Percentiles rank a stretch among this genome's conserved stretches.
Evolutionary conservation across 805 yeast genomes (phyloP).

Genomic region (Sugiyamaella lignohabitans): DNA sequence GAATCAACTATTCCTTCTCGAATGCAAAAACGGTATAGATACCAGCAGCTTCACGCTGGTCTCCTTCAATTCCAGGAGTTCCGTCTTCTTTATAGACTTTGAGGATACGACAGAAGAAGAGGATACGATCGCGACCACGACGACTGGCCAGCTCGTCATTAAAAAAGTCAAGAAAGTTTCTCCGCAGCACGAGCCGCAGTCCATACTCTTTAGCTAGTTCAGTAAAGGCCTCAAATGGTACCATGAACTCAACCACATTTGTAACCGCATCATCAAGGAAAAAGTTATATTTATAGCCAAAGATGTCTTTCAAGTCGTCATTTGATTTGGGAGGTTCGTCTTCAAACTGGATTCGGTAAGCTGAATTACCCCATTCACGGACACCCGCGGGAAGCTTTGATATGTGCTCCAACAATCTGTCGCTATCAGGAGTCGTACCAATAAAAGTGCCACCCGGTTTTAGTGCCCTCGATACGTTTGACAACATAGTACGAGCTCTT

Average conservation of each 20-base stretch:
- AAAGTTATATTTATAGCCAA: slow-evolving; percentile 78
- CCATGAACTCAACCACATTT: slow-evolving; percentile 93
- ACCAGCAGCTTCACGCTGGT: slow-evolving; percentile 81
- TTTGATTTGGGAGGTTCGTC: slow-evolving; percentile 60
- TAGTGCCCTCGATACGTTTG: slow-evolving; percentile 69
- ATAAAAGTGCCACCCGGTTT: slow-evolving; percentile 80
- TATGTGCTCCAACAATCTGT: slow-evolving; percentile 61
- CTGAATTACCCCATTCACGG: slow-evolving; percentile 74
- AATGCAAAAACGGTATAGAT: slow-evolving; percentile 82
- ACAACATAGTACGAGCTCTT: slow-evolving; percentile 64
- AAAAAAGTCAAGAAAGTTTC: slow-evolving; percentile 77
- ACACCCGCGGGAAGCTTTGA: slow-evolving; percentile 42
- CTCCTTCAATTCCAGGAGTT: slow-evolving; percentile 77
- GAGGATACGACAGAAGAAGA: slow-evolving; percentile 28
- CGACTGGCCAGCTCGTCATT: slow-evolving; percentile 66
- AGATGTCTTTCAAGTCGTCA: slow-evolving; percentile 67
- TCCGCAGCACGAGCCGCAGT: slow-evolving; percentile 60
- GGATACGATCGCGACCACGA: slow-evolving; percentile 20
- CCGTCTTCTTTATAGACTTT: slow-evolving; percentile 68
- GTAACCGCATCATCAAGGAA: slow-evolving; percentile 89
- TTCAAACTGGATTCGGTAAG: slow-evolving; percentile 78
- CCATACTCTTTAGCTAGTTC: slow-evolving; percentile 80
- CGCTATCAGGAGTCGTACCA: slow-evolving; percentile 93
- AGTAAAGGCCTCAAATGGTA: slow-evolving; percentile 84
- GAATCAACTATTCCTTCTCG: slow-evolving; percentile 31